These are phyloP conservation scores for Hymenoscyphus albidus DNA, from an alignment of 2,329 filamentous ascomycete genomes.

Conservation along the genomic window DNA sequence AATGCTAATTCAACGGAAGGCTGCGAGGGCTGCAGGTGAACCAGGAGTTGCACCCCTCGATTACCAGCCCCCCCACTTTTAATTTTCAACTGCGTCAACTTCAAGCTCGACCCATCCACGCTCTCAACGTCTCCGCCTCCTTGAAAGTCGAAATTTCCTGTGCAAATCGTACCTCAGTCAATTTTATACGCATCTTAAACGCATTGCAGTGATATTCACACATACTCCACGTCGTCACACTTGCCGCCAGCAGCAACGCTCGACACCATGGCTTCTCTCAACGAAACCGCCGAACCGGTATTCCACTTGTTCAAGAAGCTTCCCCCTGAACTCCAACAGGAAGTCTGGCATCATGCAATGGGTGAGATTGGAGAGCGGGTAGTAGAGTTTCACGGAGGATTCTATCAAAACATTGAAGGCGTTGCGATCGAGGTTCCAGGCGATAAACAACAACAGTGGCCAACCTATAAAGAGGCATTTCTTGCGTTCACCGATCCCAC, in stretches of 20 bases:
- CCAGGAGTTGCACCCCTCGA: too few species aligned
- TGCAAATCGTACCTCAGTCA: too few species aligned
- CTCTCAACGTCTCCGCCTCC: too few species aligned
- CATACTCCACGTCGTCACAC: background rate
- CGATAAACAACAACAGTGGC: background rate
- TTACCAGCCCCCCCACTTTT: too few species aligned
- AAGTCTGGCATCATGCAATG: background rate
- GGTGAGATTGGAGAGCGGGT: background rate
- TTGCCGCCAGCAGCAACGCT: background rate
- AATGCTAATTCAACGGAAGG: too few species aligned
- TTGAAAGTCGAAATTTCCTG: too few species aligned
- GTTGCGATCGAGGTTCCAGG: background rate
- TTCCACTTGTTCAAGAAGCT: background rate
- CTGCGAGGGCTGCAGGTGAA: too few species aligned
- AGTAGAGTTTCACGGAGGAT: background rate
- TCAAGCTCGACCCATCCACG: too few species aligned
- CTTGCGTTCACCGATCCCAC: background rate
- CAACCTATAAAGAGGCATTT: background rate
- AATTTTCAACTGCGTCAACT: too few species aligned
- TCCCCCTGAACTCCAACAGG: background rate
- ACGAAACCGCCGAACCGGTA: background rate
- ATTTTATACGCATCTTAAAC: too few species aligned
- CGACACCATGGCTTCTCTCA: background rate
- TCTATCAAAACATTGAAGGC: background rate
- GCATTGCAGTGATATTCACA: too few species aligned